Percentiles rank a stretch among this genome's conserved stretches.
Conservation (phyloP, 441 rosid genomes). For the Oxalis stricta region DNA sequence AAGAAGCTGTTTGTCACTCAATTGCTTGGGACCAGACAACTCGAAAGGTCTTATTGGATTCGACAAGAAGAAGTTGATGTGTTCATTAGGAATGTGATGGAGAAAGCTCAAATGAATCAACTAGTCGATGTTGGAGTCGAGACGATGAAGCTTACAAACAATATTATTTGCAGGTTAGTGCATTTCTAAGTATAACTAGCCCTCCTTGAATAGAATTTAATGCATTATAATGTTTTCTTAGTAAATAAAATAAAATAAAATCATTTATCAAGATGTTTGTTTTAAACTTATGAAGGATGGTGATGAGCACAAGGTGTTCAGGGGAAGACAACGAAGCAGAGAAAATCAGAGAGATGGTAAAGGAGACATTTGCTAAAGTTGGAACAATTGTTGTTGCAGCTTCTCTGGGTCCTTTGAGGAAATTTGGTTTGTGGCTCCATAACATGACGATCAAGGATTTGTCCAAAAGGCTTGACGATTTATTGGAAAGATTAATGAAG, state of each 20-base stretch:
- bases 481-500: conserved; percentile 25
- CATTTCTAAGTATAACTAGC: too few species aligned
- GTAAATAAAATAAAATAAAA: too few species aligned
- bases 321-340: conserved; percentile 28
- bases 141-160: conserved; percentile 23
- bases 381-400: conserved; percentile 12
- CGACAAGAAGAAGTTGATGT: conserved; percentile 19
- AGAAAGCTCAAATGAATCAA: conserved; percentile 14
- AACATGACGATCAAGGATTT: conserved; percentile 17
- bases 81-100: conserved; percentile 7
- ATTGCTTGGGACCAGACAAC: conserved; percentile 16
- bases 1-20: conserved; percentile 27
- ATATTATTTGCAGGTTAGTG: conserved; percentile 19
- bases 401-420: conserved; percentile 19
- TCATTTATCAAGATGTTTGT: too few species aligned
- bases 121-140: conserved; percentile 21
- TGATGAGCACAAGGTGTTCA: conserved; percentile 25
- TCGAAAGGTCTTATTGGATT: conserved; percentile 14
- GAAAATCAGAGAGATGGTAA: conserved; percentile 14
- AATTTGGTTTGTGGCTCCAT: conserved; percentile 12
- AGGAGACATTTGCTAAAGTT: conserved; percentile 6
- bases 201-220: too few species aligned
- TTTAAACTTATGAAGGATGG: conserved; percentile 7
- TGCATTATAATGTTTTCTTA: too few species aligned
- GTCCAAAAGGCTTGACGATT: conserved; percentile 15